Conservation (phyloP, 805 yeast genomes). For the Pichia gijzeniarum region DNA sequence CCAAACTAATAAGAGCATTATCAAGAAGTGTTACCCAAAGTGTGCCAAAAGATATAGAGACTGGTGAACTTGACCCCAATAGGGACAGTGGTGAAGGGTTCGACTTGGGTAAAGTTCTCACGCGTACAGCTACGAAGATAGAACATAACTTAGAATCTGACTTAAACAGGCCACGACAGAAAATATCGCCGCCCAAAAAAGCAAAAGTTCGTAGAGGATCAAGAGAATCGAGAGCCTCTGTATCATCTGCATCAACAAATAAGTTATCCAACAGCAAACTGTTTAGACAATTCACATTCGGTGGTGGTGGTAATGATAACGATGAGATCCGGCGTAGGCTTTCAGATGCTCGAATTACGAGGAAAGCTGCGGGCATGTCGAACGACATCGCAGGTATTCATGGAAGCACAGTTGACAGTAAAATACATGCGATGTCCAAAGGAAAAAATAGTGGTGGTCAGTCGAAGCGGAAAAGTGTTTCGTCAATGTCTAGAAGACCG, state of each 20-base stretch:
- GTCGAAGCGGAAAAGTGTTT: neutral
- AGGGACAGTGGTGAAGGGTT: constrained; percentile 17
- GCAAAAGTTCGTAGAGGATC: neutral
- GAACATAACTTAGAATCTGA: constrained; percentile 22
- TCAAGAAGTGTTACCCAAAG: constrained; percentile 19
- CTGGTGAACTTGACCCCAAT: neutral
- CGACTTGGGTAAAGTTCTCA: constrained; percentile 18
- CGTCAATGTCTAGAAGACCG: neutral
- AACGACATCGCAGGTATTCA: constrained; percentile 42
- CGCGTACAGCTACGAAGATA: constrained; percentile 17
- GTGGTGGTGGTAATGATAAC: constrained; percentile 26
- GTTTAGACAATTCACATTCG: constrained; percentile 26
- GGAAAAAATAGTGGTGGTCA: neutral
- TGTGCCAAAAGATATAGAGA: constrained; percentile 6
- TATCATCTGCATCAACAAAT: neutral
- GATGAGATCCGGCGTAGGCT: constrained; percentile 30
- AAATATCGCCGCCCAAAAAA: neutral
- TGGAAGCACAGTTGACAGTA: constrained; percentile 10
- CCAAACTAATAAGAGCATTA: constrained; percentile 20
- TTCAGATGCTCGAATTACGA: constrained; percentile 34
- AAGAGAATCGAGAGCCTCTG: neutral
- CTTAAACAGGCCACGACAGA: neutral
- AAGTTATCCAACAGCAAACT: constrained; percentile 11
- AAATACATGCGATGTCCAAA: constrained; percentile 1
- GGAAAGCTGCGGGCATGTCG: constrained; percentile 36